Percentiles rank a stretch among this genome's conserved stretches.
Conservation (phyloP, 352 stramenopile species). For the Thalassiosira delicatula region DNA sequence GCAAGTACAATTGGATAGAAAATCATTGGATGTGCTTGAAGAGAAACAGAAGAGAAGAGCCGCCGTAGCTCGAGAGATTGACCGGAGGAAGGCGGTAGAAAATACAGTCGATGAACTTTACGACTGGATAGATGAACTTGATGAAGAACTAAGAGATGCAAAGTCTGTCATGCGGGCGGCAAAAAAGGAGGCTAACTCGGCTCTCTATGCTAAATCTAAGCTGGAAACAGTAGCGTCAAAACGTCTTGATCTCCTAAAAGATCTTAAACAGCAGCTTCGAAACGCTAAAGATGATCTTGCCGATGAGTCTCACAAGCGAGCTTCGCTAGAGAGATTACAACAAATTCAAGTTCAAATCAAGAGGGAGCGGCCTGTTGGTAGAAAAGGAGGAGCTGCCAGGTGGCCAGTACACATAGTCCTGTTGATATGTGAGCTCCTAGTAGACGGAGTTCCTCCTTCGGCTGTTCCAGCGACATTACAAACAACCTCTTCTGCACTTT, state of each 20-base stretch:
- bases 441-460: constrained; percentile 1
- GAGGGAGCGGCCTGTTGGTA: background rate
- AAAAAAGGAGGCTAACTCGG: background rate
- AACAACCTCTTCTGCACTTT: background rate
- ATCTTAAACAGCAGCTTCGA: background rate
- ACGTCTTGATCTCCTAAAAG: background rate
- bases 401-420: constrained; percentile 13
- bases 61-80: background rate
- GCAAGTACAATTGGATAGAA: background rate
- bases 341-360: background rate
- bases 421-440: constrained; percentile 28
- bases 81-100: background rate
- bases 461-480: background rate
- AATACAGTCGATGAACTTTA: background rate
- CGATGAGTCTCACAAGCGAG: constrained; percentile 2
- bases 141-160: background rate
- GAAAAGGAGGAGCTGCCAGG: background rate
- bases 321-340: background rate
- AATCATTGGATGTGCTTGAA: background rate
- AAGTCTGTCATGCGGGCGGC: background rate
- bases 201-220: background rate
- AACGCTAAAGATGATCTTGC: background rate
- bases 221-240: background rate
- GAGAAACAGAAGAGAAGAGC: background rate
- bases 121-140: background rate